phyloP scores from a whole-genome alignment of 257 asterid species.

The Solanum habrochaites region DNA sequence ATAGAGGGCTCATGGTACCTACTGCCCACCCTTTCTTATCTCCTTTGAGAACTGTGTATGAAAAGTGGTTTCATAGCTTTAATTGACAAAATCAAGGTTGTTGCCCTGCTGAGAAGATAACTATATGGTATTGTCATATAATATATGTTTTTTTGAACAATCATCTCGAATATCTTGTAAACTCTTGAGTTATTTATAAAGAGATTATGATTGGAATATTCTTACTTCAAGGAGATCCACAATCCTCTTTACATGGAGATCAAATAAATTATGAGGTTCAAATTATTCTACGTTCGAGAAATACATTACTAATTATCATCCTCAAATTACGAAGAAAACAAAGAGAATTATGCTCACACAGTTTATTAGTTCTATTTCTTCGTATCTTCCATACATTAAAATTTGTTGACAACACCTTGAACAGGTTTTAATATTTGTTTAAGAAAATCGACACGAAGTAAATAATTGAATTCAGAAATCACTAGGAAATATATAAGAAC shows the following conservation, averaged over 20 bases:
- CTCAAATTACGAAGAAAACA: not conserved
- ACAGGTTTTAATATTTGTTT: not conserved
- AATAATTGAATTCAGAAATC: not conserved
- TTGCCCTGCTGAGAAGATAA: not conserved
- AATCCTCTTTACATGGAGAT: not conserved
- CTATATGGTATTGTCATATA: no score
- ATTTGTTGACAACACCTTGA: not conserved
- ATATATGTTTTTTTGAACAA: no score
- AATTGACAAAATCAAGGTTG: not conserved
- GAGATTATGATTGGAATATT: not conserved
- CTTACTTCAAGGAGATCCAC: no score
- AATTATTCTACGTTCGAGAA: no score
- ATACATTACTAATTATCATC: not conserved
- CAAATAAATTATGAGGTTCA: no score
- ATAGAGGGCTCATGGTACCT: not conserved
- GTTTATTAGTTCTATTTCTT: not conserved
- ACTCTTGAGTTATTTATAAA: not conserved
- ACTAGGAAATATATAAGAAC: not conserved
- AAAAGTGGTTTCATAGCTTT: not conserved
- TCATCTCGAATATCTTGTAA: not conserved
- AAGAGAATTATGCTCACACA: not conserved
- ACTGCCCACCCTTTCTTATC: not conserved
- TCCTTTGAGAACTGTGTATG: not conserved
- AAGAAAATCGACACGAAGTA: not conserved
- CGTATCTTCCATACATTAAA: not conserved